Evolutionary conservation across 129 eudicot genomes (phyloP), one percentile per base, ranked within the genome.

Genomic region (Scalesia atractyloides): DNA sequence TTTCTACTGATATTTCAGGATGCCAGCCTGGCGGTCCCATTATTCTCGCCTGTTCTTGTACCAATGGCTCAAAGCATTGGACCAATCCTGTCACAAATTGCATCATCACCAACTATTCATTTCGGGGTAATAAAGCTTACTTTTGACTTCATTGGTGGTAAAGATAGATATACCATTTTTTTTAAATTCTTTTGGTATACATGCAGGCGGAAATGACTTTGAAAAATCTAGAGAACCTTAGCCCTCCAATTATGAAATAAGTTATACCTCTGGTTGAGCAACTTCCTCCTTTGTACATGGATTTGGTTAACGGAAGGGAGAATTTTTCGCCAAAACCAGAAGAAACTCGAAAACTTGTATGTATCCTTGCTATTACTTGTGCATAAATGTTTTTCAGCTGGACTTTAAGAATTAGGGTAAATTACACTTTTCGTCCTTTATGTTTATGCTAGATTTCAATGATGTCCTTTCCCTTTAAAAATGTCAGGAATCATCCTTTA

Each of bases 271-370:
- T 94, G 59, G 76, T 94, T 48, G 99, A 94, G 80, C 99, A 94
- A 68, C 96, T 90, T 73, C 91, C 99, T 81, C 96, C 99, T 26
- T 73, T 94, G 80, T 94, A 94, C 86, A 83, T 83, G 93, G 99
- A 94, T 63, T 88, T 94, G 80, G 86, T 79, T 56, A 90, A 90
- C 15, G 99, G 99, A 66, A 84, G 96, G 81, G 99, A 90, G 51
- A 83, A 88, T 47, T 94, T 94, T 74, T 84, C 75, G 75, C 99
- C 99, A 57, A 86, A 79, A 77, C 99, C 99, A 56, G 99, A 94
- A 86, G 97, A 94, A 81, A 94, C 96, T 69, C 88, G 84, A 67
- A 74, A 94, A 83, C 88, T 94, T 78, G 99, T 90, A 86, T 33
- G 82, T 56, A 84, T 44, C 64, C 72, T 64, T 58, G 68, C 59